These are phyloP conservation scores for Candida sphagnicola DNA, from an alignment of 805 yeast genomes.

Conservation along the genomic window DNA sequence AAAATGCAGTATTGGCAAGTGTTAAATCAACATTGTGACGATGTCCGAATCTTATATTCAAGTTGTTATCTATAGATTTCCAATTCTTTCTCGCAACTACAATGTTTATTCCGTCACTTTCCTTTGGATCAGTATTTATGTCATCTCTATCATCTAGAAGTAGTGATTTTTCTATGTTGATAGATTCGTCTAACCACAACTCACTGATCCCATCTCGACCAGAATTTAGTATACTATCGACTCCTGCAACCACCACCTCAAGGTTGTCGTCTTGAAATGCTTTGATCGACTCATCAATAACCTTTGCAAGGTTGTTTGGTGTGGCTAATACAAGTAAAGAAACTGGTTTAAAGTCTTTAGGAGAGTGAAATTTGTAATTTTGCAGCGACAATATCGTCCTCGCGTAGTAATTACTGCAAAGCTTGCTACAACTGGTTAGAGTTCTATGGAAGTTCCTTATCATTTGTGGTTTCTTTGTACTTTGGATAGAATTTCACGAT, in stretches of 20 bases:
- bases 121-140: conserved; percentile 17
- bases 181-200: conserved; percentile 31
- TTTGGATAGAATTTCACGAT: too few species aligned
- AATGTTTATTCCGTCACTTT: conserved; percentile 32
- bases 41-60: conserved; percentile 16
- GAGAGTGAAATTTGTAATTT: conserved; percentile 6
- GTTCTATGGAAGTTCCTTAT: too few species aligned
- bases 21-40: conserved; percentile 15
- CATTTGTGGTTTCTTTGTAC: too few species aligned
- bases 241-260: conserved; percentile 39
- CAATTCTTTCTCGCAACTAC: conserved; percentile 36
- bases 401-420: not conserved
- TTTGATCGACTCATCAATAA: conserved; percentile 27
- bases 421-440: too few species aligned
- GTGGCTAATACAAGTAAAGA: conserved; percentile 35
- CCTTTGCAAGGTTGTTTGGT: conserved; percentile 25
- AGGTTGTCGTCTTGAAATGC: conserved; percentile 20
- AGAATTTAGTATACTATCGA: conserved; percentile 32
- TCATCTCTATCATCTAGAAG: conserved; percentile 22
- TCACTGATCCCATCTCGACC: conserved; percentile 33
- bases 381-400: conserved; percentile 15
- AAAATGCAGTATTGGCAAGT: conserved; percentile 39
- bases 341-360: conserved; percentile 16
- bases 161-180: conserved; percentile 15
- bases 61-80: conserved; percentile 26